Base-by-base conservation (phyloP, 495 filamentous ascomycete species). In the Hypoxylon crocopeplum region DNA sequence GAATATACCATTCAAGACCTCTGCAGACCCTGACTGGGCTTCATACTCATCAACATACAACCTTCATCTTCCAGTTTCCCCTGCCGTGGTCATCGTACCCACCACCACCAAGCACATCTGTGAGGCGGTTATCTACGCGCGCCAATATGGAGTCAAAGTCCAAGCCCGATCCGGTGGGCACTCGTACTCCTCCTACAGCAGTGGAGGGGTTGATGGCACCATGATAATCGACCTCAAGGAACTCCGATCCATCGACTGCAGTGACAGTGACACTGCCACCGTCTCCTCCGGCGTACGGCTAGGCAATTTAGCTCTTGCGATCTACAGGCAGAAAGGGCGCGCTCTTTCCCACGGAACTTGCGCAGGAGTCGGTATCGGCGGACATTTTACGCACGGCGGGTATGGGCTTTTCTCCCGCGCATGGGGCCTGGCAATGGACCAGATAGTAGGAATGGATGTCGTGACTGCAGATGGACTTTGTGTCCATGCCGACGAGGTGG, bases 381-480 rank as follows among this genome's bases (percentile, higher is more conserved):
- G 89, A 0, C 89, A 91, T 62, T 76, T 81, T 37, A 84, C 84
- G 0, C 86, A 91, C 47, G 89, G 88, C 11, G 89, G 89, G 5
- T 84, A 79, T 34, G 89, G 88, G 0, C 76, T 81, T 20, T 75
- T 73, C 5, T 84, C 85, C 5, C 82, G 88, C 16, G 78, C 82
- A 25, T 89, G 82, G 77, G 89, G 89, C 13, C 67, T 83, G 0
- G 76, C 85, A 0, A 69, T 92, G 38, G 89, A 92, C 60, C 79
- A 79, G 27, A 79, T 92, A 39, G 50, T 83, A 12, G 83, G 62
- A 11, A 66, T 82, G 13, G 79, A 86, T 27, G 84, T 89, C 1
- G 86, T 91, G n/a, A 77, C 87, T 6, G 85, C 86, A 1, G 79
- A 87, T 57, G 83, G 83, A 10, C 73, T 56, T 15, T 63, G 79